Conservation (phyloP, 192 early-diverging fungal species). For the Chytriomyces confervae region DNA sequence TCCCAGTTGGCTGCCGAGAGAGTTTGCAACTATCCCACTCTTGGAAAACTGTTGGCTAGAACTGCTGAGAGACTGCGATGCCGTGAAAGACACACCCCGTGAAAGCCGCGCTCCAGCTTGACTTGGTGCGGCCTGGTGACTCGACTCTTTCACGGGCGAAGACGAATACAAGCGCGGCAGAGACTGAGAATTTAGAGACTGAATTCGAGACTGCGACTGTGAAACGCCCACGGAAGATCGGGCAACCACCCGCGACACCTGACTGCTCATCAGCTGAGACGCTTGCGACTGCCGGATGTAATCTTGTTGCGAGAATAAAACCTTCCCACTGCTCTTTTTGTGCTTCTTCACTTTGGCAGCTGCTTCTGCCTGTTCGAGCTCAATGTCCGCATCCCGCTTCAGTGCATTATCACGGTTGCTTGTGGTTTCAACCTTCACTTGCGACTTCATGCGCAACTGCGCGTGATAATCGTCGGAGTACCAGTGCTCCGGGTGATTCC, state of each 20-base stretch:
- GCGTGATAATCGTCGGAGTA: conserved; percentile 22
- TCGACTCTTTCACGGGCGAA: too few relatives aligned
- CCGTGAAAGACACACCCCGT: too few relatives aligned
- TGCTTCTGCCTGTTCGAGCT: not conserved
- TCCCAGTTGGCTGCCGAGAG: too few relatives aligned
- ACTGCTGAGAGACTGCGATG: too few relatives aligned
- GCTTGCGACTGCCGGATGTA: not conserved
- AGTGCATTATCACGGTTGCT: conserved; percentile 13
- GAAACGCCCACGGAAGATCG: not conserved
- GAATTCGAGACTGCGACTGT: too few relatives aligned
- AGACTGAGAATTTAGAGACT: too few relatives aligned
- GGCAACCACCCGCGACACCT: not conserved
- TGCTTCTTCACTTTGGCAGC: not conserved
- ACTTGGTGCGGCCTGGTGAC: too few relatives aligned
- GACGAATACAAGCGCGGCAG: too few relatives aligned
- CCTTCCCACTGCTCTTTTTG: not conserved
- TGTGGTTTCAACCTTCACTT: conserved; percentile 1
- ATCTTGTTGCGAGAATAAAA: not conserved
- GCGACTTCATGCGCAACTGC: conserved; percentile 6
- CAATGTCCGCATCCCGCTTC: not conserved
- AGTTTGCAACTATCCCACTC: too few relatives aligned
- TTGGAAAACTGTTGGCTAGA: too few relatives aligned
- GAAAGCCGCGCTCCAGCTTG: too few relatives aligned
- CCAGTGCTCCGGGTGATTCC: conserved; percentile 21
- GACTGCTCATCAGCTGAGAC: not conserved